Conservation (phyloP, 805 yeast genomes). For the Starmerella apis region DNA sequence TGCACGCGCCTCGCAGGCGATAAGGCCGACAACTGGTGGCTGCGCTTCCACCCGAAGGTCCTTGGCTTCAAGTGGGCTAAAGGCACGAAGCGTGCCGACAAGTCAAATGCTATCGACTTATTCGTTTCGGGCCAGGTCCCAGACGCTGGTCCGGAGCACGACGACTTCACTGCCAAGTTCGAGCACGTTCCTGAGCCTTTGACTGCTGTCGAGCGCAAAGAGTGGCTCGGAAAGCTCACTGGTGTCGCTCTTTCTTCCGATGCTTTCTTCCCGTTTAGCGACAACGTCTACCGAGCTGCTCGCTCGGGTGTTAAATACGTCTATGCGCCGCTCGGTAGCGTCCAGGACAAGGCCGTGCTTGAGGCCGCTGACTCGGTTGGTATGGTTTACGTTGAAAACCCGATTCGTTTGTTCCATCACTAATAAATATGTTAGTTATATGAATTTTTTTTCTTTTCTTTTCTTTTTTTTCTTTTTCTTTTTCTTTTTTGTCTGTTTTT, state of each 20-base stretch:
- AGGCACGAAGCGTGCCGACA: slow-evolving; percentile 97
- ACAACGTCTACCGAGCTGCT: slow-evolving; percentile 94
- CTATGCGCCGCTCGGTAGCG: slow-evolving; percentile 97
- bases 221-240: slow-evolving; percentile 70
- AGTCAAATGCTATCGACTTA: slow-evolving; percentile 94
- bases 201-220: slow-evolving; percentile 69
- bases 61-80: slow-evolving; percentile 92
- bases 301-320: slow-evolving; percentile 91
- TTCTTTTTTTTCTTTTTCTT: not conserved
- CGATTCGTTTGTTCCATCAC: slow-evolving; percentile 97
- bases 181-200: slow-evolving; percentile 74
- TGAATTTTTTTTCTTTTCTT: not conserved
- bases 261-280: slow-evolving; percentile 99
- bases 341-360: slow-evolving; percentile 92
- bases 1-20: slow-evolving; percentile 99
- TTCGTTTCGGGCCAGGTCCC: slow-evolving; percentile 89
- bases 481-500: too few relatives aligned
- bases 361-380: slow-evolving; percentile 88
- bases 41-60: slow-evolving; percentile 95
- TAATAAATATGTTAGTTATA: slow-evolving; percentile 32
- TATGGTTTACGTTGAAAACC: slow-evolving; percentile 90
- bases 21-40: slow-evolving; percentile 99
- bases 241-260: slow-evolving; percentile 91
- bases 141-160: slow-evolving; percentile 78
- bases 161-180: slow-evolving; percentile 85